Evolutionary conservation across 177 flowering plant genomes (phyloP), one percentile per base, ranked within the genome.

Genomic region (Telopea speciosissima): DNA sequence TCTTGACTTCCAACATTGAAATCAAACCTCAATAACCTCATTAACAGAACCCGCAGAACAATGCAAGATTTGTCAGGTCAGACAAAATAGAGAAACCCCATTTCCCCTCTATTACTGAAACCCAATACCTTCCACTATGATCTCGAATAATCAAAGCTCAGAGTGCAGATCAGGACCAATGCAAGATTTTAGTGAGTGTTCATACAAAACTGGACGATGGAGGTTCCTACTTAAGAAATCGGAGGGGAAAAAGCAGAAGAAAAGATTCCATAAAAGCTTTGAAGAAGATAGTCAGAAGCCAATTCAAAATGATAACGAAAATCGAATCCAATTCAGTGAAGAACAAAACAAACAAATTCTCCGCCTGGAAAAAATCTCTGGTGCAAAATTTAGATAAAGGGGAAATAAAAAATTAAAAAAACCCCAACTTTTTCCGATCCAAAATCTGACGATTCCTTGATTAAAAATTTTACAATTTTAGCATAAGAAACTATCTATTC

Each of bases 21-120:
- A 42, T 66, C 68, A 17, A 42, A 66, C 52, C 54, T 62, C 28
- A 61, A 23, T 24, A 58, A n/a, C n/a, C 61, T 24, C 61, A 58
- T 58, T 54, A 16, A 54, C 59, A 3, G 23, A 9, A 16, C 16
- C 7, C n/a, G n/a, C 31, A 28, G 31, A 28, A 28, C 31, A 28
- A 28, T 28, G 3, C 31, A 28, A 28, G 31, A 28, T n/a, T 19
- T 58, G 7, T 19, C 22, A 58, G 9, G 61, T 21, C 24, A 58
- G 61, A 16, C 8, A 58, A 1, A 3, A 0, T n/a, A 7, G 10
- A 58, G 9, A 58, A 58, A 58, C 61, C 23, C 23, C n/a, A 19
- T 8, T 7, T 19, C n/a, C n/a, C n/a, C 6, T 52, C 58, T 52
- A 14, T 52, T 19, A 52, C 19, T 52, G 58, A 52, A 52, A 52